phyloP scores from a whole-genome alignment of 805 yeast species.

The Yarrowia deformans region DNA sequence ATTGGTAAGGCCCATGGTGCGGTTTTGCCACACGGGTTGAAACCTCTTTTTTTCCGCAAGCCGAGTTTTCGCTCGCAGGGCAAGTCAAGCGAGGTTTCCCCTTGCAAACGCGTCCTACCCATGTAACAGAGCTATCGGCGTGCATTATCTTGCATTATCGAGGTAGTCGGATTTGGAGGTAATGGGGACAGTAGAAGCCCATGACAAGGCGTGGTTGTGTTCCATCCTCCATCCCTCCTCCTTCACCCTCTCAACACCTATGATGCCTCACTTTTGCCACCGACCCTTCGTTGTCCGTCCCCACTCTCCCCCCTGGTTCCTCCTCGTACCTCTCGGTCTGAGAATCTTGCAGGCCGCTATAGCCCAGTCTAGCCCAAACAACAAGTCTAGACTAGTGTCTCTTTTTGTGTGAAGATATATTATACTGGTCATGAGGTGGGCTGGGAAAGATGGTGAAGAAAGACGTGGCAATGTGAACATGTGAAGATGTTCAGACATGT shows the following conservation, averaged over 20 bases:
- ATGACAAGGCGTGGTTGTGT: too few relatives aligned
- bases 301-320: neutral
- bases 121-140: neutral
- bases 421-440: neutral
- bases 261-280: too few relatives aligned
- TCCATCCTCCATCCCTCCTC: too few relatives aligned
- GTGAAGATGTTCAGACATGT: too few relatives aligned
- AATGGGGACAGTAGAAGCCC: too few relatives aligned
- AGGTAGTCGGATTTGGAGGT: neutral
- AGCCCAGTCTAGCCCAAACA: constrained; percentile 26
- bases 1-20: too few relatives aligned
- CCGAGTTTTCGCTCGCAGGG: constrained; percentile 7
- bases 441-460: neutral
- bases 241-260: too few relatives aligned
- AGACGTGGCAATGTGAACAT: too few relatives aligned
- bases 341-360: constrained; percentile 23
- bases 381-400: constrained; percentile 19
- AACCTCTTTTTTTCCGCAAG: constrained; percentile 13
- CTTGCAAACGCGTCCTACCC: neutral
- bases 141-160: constrained; percentile 27
- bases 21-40: neutral
- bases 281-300: neutral
- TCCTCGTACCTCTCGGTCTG: constrained; percentile 36
- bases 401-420: neutral
- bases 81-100: constrained; percentile 26